phyloP scores from a whole-genome alignment of 73 alveolate genomes.

The Paramecium biaurelia region DNA sequence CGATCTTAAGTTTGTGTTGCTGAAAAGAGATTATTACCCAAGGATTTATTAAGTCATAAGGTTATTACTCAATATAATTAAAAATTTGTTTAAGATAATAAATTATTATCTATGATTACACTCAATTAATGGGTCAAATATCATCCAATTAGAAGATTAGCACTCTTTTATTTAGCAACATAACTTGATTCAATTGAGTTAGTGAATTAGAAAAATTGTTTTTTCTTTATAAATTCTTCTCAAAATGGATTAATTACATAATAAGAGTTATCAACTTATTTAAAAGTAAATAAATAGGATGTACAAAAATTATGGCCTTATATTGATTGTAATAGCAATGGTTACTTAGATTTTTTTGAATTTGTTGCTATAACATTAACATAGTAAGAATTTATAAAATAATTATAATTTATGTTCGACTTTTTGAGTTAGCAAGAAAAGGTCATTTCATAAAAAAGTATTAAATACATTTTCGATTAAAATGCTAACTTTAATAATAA shows the following conservation, averaged over 20 bases:
- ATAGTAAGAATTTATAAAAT: neutral
- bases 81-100: neutral
- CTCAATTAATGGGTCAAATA: neutral
- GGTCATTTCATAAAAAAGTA: neutral
- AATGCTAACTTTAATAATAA: conserved; percentile 12
- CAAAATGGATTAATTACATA: conserved; percentile 9
- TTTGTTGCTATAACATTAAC: conserved; percentile 10
- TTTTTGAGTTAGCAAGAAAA: neutral
- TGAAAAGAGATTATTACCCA: neutral
- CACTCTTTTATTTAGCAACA: conserved; percentile 13
- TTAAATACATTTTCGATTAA: neutral
- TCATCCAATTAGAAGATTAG: conserved; percentile 12
- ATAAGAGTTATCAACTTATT: conserved; percentile 13
- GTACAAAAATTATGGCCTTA: neutral
- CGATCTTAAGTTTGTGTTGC: neutral
- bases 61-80: neutral
- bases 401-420: conserved; percentile 19
- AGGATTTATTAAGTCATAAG: neutral
- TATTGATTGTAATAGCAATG: neutral
- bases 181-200: neutral
- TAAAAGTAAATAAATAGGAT: neutral
- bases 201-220: neutral
- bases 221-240: neutral
- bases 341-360: neutral
- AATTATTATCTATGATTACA: neutral